These are phyloP conservation scores for Eucalyptus sp. DNA, from an alignment of 345 rosid genomes.

Conservation along the genomic window DNA sequence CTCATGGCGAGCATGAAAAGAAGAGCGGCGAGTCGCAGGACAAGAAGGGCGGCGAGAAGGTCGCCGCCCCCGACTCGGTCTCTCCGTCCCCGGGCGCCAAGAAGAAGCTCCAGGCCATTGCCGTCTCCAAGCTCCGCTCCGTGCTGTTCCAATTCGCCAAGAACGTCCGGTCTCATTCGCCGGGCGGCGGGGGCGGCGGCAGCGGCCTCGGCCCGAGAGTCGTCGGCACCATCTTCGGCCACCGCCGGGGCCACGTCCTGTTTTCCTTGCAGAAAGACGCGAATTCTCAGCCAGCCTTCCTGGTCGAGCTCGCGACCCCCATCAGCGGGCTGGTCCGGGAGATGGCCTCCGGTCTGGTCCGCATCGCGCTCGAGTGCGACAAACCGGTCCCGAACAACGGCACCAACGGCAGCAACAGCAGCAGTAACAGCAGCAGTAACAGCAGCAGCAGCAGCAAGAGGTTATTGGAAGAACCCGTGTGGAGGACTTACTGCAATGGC, in stretches of 20 bases:
- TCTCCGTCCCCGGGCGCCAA: conserved; percentile 27
- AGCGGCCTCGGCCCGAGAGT: conserved; percentile 46
- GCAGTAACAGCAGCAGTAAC: not conserved
- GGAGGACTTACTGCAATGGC: conserved; percentile 98
- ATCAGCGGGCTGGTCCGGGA: conserved; percentile 78
- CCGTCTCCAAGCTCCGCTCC: conserved; percentile 70
- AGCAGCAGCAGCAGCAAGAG: conserved; percentile 2
- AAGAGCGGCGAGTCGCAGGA: not conserved
- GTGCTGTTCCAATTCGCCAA: conserved; percentile 37
- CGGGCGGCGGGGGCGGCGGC: conserved; percentile 1
- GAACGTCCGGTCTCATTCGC: conserved; percentile 14
- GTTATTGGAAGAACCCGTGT: conserved; percentile 71
- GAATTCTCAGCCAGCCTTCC: conserved; percentile 62
- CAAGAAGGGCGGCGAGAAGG: not conserved
- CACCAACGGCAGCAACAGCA: not conserved
- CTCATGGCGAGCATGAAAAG: not conserved
- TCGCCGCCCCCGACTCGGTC: not conserved
- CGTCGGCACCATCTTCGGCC: conserved; percentile 87
- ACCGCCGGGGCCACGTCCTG: conserved; percentile 85
- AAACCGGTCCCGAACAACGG: conserved; percentile 4
- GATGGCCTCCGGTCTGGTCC: conserved; percentile 94
- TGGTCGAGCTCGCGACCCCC: conserved; percentile 86
- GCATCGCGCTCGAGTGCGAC: conserved; percentile 91
- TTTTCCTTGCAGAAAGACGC: conserved; percentile 88
- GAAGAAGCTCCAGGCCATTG: conserved; percentile 61